Conservation (phyloP, 2,329 filamentous ascomycete species). For the Gremmenia infestans region DNA sequence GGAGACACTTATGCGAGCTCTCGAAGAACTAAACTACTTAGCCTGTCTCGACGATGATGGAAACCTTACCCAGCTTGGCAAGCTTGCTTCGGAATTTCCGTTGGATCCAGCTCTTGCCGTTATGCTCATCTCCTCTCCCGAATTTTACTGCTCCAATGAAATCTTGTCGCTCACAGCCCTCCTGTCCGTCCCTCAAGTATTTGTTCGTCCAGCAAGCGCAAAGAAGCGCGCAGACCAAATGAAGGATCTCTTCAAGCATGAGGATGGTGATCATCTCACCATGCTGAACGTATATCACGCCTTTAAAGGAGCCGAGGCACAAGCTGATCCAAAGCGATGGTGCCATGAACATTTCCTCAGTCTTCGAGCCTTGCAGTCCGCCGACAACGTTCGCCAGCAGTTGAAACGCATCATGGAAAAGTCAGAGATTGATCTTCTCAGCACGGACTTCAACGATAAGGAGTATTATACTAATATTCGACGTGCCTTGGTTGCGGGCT, state of each 20-base stretch:
- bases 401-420: slow-evolving; percentile 97
- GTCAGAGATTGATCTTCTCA: slow-evolving; percentile 77
- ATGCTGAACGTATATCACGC: slow-evolving; percentile 97
- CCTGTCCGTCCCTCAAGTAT: slow-evolving; percentile 90
- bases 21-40: slow-evolving; percentile 96
- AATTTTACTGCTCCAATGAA: slow-evolving; percentile 98
- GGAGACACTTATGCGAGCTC: slow-evolving; percentile 94
- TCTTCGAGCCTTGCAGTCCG: slow-evolving; percentile 79
- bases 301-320: slow-evolving; percentile 72
- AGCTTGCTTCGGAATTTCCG: slow-evolving; percentile 89
- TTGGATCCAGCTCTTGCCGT: slow-evolving; percentile 91
- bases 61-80: slow-evolving; percentile 79
- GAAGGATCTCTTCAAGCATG: slow-evolving; percentile 89
- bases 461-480: slow-evolving; percentile 98
- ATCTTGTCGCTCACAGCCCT: slow-evolving; percentile 92
- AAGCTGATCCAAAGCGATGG: slow-evolving; percentile 79
- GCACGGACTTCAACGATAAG: slow-evolving; percentile 88
- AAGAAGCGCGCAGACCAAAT: slow-evolving; percentile 94
- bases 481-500: slow-evolving; percentile 83
- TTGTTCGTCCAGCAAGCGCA: slow-evolving; percentile 77
- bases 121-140: slow-evolving; percentile 95
- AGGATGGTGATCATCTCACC: slow-evolving; percentile 91
- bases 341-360: slow-evolving; percentile 96
- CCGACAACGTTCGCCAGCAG: slow-evolving; percentile 89
- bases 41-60: slow-evolving; percentile 96